Conservation (phyloP, 2,329 filamentous ascomycete species). For the Colletotrichum siamense region DNA sequence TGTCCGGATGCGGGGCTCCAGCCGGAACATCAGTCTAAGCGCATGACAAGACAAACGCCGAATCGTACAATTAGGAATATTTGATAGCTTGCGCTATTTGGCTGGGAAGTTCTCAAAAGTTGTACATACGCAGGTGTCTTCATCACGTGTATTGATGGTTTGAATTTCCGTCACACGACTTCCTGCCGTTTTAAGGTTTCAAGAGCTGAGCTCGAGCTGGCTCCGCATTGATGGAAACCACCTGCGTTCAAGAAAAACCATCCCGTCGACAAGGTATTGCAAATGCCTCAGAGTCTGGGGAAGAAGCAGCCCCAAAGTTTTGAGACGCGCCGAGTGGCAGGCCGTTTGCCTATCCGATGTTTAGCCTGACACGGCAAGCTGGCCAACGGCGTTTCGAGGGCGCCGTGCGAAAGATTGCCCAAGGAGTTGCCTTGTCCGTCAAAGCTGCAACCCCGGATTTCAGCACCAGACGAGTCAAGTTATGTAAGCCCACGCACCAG, state of each 20-base stretch:
- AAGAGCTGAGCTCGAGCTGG: not conserved
- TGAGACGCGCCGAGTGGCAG: not conserved
- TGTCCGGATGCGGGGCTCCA: not conserved
- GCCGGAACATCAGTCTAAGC: not conserved
- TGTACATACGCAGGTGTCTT: not conserved
- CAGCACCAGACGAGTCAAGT: not conserved
- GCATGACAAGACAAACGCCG: not conserved
- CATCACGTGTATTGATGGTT: not conserved
- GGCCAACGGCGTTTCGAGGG: not conserved
- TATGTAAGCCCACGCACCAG: constrained; percentile 7
- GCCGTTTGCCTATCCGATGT: not conserved
- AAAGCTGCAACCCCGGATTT: constrained; percentile 13
- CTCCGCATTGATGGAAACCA: not conserved
- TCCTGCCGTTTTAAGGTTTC: not conserved
- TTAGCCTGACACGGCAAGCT: not conserved
- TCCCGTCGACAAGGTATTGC: not conserved
- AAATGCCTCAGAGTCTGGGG: not conserved
- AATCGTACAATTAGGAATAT: not conserved
- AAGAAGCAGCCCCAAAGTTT: not conserved
- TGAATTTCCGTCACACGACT: not conserved
- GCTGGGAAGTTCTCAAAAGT: not conserved
- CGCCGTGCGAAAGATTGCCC: not conserved
- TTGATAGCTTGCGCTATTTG: not conserved
- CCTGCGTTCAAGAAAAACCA: not conserved
- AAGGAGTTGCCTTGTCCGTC: constrained; percentile 10